Percentiles rank a stretch among this genome's conserved stretches.
phyloP scores from a whole-genome alignment of 768 basidiomycete species.

The Pluteus cervinus region DNA sequence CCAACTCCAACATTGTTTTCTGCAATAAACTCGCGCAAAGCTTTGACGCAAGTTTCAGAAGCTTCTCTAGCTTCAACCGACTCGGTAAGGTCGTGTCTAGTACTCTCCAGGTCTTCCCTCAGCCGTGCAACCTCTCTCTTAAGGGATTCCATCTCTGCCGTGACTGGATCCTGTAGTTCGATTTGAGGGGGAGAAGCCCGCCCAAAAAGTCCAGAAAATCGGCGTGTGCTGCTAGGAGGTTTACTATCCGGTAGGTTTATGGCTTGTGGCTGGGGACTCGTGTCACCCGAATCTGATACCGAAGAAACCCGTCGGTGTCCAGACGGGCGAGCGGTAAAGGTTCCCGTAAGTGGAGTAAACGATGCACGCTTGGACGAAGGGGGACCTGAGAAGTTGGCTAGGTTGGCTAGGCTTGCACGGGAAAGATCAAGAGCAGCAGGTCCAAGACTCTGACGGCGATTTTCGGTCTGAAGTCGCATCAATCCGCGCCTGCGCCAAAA shows the following conservation, averaged over 20 bases:
- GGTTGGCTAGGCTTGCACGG: slow-evolving; percentile 31
- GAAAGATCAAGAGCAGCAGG: slow-evolving; percentile 49
- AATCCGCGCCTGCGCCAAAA: slow-evolving; percentile 52
- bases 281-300: slow-evolving; percentile 54
- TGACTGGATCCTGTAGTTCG: slow-evolving; percentile 8
- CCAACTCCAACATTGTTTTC: slow-evolving; percentile 57
- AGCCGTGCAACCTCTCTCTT: slow-evolving; percentile 52
- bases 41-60: slow-evolving; percentile 78
- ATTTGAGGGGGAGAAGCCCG: slow-evolving; percentile 39
- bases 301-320: slow-evolving; percentile 71
- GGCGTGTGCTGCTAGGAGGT: slow-evolving; percentile 23
- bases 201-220: slow-evolving; percentile 50
- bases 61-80: slow-evolving; percentile 82
- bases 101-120: slow-evolving; percentile 55
- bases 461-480: slow-evolving; percentile 83
- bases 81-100: slow-evolving; percentile 65
- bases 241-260: slow-evolving; percentile 16
- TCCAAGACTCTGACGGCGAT: slow-evolving; percentile 46
- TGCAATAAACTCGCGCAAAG: slow-evolving; percentile 76
- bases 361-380: slow-evolving; percentile 65
- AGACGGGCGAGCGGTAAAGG: slow-evolving; percentile 34
- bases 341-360: slow-evolving; percentile 67
- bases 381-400: slow-evolving; percentile 33
- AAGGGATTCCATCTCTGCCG: slow-evolving; percentile 48
- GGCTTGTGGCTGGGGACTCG: slow-evolving; percentile 27